Evolutionary conservation across 164 flowering plant species (phyloP), one percentile per base, ranked within the genome.

Genomic region (Macadamia integrifolia): DNA sequence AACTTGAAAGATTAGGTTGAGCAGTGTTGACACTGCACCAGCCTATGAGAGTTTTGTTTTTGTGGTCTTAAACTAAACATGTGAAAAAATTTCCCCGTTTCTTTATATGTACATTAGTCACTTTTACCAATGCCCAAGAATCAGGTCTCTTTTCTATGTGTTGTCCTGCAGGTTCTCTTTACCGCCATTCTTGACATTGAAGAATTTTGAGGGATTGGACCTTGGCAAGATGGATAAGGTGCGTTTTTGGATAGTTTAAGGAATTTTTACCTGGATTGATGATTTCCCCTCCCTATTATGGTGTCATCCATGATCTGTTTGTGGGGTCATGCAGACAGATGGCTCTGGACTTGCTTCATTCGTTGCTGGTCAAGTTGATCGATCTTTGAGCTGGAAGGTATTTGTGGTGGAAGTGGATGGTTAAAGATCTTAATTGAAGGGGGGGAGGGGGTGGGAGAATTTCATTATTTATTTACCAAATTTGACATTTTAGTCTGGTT

Each of bases 331-430:
- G 77, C 80, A 91, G 93, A 66, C 81, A 40, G 65, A 84, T 71
- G 91, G 86, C 75, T 89, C 97, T 76, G 94, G 94, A 70, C 83
- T 89, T 10, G 86, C 92, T 66, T 82, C 88, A 49, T 89, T 89
- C 72, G 89, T 84, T 74, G 90, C 91, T 67, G 81, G 83, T 7
- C 92, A 86, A 80, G 70, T 82, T 68, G 97, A 91, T 59, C 80
- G 74, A 35, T 71, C 94, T 49, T 85, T 89, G 15, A 87, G 78
- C 81, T 89, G 97, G 94, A 82, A 86, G 91, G 93, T 85, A 55
- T 9, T 60, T 44, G 28, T 6, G 29, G 50, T 40, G 50, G 32
- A 0, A 18, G 9, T 57, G 17, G 6, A 23, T 57, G 11, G 30
- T 46, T 60, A 5, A 50, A 32, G 30, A 1, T 6, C 7, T 35